Evolutionary conservation across 495 filamentous ascomycete species (phyloP).

Genomic region (Tuber calosporum): DNA sequence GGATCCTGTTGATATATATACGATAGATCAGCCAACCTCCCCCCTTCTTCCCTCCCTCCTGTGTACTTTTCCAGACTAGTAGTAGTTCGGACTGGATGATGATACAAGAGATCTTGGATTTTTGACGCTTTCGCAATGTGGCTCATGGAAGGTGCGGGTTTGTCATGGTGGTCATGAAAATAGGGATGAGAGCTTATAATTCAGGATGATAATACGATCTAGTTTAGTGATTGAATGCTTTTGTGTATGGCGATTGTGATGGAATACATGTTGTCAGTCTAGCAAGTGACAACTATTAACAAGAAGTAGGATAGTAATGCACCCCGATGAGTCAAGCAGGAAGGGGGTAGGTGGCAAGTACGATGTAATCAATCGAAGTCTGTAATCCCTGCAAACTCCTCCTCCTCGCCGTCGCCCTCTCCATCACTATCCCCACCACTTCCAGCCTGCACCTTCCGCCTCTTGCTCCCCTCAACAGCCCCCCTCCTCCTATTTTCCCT

Average conservation of each 20-base stretch:
- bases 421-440: conserved; percentile 42
- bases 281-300: neutral
- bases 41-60: too few species aligned
- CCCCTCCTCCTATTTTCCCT: conserved; percentile 68
- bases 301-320: neutral
- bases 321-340: neutral
- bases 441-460: conserved; percentile 48
- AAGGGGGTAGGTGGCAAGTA: neutral
- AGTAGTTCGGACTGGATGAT: too few species aligned
- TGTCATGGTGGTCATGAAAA: too few species aligned
- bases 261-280: neutral
- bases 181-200: too few species aligned
- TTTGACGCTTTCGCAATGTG: too few species aligned
- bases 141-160: too few species aligned
- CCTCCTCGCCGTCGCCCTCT: conserved; percentile 39
- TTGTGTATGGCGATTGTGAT: neutral
- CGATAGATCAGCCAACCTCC: too few species aligned
- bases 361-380: conserved; percentile 5
- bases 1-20: too few species aligned
- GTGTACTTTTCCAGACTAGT: too few species aligned
- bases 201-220: too few species aligned
- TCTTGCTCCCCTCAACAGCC: conserved; percentile 65
- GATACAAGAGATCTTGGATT: too few species aligned
- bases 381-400: conserved; percentile 39
- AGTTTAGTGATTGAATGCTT: neutral